A percentile compares a stretch with the other conserved stretches of the same genome.
Conservation (phyloP, 352 stramenopile species). For the Phytophthora nicotianae region DNA sequence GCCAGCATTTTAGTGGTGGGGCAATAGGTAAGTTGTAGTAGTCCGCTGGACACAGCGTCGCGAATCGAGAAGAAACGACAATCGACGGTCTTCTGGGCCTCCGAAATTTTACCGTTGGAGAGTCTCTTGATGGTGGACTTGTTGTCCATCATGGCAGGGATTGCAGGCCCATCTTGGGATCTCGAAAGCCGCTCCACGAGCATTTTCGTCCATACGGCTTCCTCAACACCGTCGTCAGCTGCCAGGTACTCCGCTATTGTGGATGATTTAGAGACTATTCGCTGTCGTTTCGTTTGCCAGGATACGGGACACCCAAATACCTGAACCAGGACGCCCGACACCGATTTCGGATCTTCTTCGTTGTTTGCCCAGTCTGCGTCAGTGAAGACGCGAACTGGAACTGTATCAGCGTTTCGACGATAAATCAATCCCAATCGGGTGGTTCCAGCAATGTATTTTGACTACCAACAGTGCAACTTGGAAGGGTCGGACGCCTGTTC, state of each 20-base stretch:
- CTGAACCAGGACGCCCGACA: neutral
- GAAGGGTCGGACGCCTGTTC: constrained; percentile 2
- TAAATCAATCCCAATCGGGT: neutral
- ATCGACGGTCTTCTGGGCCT: constrained; percentile 15
- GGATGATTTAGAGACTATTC: constrained; percentile 17
- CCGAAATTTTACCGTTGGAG: constrained; percentile 12
- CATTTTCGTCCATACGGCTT: constrained; percentile 6
- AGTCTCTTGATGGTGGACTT: constrained; percentile 12
- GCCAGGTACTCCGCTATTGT: constrained; percentile 15
- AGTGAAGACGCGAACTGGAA: constrained; percentile 5
- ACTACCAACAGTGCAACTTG: constrained; percentile 9
- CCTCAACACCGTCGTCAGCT: constrained; percentile 10
- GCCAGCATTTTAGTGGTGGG: constrained; percentile 13
- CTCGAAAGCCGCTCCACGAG: neutral
- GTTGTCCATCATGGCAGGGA: constrained; percentile 19
- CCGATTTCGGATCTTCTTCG: constrained; percentile 1
- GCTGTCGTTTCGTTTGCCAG: constrained; percentile 10
- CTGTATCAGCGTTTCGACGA: neutral
- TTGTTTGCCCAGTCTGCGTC: constrained; percentile 14
- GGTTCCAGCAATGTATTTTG: constrained; percentile 16
- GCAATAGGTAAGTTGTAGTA: neutral
- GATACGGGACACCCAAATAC: constrained; percentile 1
- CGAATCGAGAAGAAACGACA: constrained; percentile 14
- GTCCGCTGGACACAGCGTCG: neutral
- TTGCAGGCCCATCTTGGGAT: neutral